These are phyloP conservation scores for Lachancea kluyveri DNA, from an alignment of 805 yeast species.

Conservation along the genomic window DNA sequence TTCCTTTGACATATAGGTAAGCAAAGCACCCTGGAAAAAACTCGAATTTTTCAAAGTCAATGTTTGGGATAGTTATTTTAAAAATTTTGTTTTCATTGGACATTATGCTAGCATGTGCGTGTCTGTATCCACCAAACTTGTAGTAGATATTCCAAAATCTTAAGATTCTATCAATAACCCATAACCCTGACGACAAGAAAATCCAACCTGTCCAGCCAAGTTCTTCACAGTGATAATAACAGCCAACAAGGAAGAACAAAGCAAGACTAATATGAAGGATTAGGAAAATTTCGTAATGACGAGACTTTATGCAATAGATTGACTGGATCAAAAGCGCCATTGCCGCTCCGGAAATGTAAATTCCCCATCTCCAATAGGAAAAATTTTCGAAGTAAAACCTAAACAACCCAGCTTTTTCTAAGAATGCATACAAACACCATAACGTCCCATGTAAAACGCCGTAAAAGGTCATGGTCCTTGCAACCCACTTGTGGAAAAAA, in stretches of 20 bases:
- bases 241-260: constrained; percentile 36
- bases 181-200: constrained; percentile 32
- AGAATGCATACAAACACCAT: constrained; percentile 28
- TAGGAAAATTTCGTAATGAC: constrained; percentile 42
- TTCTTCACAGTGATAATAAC: constrained; percentile 42
- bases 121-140: constrained; percentile 15
- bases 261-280: constrained; percentile 38
- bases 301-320: constrained; percentile 28
- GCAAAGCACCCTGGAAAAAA: constrained; percentile 13
- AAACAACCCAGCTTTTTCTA: background rate
- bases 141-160: constrained; percentile 30
- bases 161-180: constrained; percentile 38
- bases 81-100: constrained; percentile 7
- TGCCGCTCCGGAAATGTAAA: constrained; percentile 10
- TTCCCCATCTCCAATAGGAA: constrained; percentile 38
- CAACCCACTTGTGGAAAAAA: constrained; percentile 56
- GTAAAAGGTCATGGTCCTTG: constrained; percentile 35
- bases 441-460: constrained; percentile 32
- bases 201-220: constrained; percentile 39
- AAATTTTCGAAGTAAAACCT: constrained; percentile 21
- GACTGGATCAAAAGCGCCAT: constrained; percentile 28
- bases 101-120: constrained; percentile 4
- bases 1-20: constrained; percentile 6
- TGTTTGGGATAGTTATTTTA: constrained; percentile 5
- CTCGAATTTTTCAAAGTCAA: constrained; percentile 1